These are phyloP conservation scores for Dactylella cylindrospora DNA, from an alignment of 2,329 filamentous ascomycete genomes.

Conservation along the genomic window DNA sequence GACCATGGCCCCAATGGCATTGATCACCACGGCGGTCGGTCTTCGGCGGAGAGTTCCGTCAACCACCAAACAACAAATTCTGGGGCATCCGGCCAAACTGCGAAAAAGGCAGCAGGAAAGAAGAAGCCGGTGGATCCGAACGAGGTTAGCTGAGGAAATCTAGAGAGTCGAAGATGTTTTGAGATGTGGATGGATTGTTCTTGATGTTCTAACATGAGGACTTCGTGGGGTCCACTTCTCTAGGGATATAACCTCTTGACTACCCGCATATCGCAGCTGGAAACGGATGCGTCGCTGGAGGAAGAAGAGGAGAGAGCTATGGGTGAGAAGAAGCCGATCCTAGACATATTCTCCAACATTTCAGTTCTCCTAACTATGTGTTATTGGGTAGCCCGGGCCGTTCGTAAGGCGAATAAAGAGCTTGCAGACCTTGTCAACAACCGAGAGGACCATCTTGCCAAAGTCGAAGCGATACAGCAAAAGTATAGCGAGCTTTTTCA, in stretches of 20 bases:
- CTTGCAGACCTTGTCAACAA: slow-evolving; percentile 79
- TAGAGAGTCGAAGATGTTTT: not conserved
- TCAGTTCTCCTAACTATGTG: slow-evolving; percentile 7
- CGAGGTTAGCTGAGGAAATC: slow-evolving; percentile 57
- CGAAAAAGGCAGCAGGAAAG: slow-evolving; percentile 59
- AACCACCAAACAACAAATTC: slow-evolving; percentile 22
- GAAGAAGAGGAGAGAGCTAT: slow-evolving; percentile 97
- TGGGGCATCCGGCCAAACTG: slow-evolving; percentile 4
- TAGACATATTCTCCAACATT: not conserved
- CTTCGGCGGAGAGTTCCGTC: slow-evolving; percentile 18
- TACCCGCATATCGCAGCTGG: slow-evolving; percentile 90
- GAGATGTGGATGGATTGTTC: slow-evolving; percentile 11
- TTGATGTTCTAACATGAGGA: slow-evolving; percentile 21
- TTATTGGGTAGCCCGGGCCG: slow-evolving; percentile 51
- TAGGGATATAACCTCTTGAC: slow-evolving; percentile 70
- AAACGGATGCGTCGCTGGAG: slow-evolving; percentile 87
- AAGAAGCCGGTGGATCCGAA: slow-evolving; percentile 83
- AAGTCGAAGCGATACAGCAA: slow-evolving; percentile 85
- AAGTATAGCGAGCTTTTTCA: slow-evolving; percentile 87
- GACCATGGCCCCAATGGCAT: slow-evolving; percentile 35
- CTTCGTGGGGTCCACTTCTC: slow-evolving; percentile 11
- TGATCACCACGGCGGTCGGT: slow-evolving; percentile 25
- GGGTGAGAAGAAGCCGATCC: slow-evolving; percentile 58
- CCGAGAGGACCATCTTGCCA: slow-evolving; percentile 88
- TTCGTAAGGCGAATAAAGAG: slow-evolving; percentile 90